These are phyloP conservation scores for Conticribra weissflogii DNA, from an alignment of 108 stramenopile genomes.

Conservation along the genomic window DNA sequence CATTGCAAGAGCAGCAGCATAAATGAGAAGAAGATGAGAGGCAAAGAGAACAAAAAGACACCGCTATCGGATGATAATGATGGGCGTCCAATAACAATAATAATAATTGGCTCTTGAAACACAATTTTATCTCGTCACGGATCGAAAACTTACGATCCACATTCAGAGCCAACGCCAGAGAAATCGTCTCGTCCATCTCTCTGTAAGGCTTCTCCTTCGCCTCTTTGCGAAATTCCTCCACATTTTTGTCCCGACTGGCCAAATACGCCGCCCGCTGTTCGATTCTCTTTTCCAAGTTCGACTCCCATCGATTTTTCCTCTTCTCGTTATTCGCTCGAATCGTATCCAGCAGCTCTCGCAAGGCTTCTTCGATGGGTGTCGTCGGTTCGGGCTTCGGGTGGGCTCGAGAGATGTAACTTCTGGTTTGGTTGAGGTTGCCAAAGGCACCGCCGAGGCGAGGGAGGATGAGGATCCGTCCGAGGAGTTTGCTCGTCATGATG, in stretches of 20 bases:
- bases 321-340: conserved; percentile 51
- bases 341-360: conserved; percentile 51
- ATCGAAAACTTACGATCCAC: too few species aligned
- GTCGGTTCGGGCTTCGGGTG: conserved; percentile 61
- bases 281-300: conserved; percentile 23
- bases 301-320: conserved; percentile 56
- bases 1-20: too few species aligned
- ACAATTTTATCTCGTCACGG: too few species aligned
- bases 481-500: too few species aligned
- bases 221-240: conserved; percentile 18
- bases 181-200: conserved; percentile 84
- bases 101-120: too few species aligned
- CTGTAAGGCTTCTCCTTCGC: conserved; percentile 45
- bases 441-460: too few species aligned
- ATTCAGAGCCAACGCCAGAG: conserved; percentile 87
- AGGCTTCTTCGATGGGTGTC: conserved; percentile 47
- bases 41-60: too few species aligned
- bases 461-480: too few species aligned
- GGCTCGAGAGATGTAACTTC: conserved; percentile 59
- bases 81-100: too few species aligned
- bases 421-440: too few species aligned
- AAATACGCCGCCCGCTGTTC: conserved; percentile 53
- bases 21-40: too few species aligned
- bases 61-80: too few species aligned
- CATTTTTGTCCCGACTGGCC: conserved; percentile 4